Evolutionary conservation across 352 stramenopile species (phyloP), one percentile per base, ranked within the genome.

Genomic region (Thraustochytrium sp.): DNA sequence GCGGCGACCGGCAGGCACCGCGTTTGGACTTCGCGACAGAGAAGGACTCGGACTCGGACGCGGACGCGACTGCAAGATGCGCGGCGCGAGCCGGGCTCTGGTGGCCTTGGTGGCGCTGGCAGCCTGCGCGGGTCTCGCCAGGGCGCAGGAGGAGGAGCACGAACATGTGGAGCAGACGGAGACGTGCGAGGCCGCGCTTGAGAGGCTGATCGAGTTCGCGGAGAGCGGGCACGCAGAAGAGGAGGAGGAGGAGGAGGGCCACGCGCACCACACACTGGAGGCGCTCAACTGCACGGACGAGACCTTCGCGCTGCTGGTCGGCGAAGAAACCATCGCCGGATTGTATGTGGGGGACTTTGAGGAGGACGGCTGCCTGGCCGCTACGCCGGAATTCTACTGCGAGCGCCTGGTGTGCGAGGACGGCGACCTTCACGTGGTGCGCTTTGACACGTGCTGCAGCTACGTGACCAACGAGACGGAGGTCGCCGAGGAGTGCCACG

Each of bases 221-320:
- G 34, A 80, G 11, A 42, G 21, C n/a, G n/a, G n/a, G n/a, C n/a
- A n/a, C n/a, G n/a, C 21, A 34, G 55, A 56, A 13, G 75, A 85
- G 9, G 37, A 82, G 2, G 59, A 84, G n/a, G 75, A 84, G 59
- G 8, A 84, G 16, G 61, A 76, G 75, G 64, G 23, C 61, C 21
- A 80, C 62, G 8, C 74, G 5, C 5, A 75, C 23, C 62, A 75
- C 62, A 26, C 46, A 9, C 40, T 72, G 0, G 59, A 72, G 26
- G 59, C 59, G 11, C 40, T 72, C 34, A 72, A 21, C 11, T 72
- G 59, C 26, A 16, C 26, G 13, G 31, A 72, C 23, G 26, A 5
- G 42, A 72, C 59, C 1, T 72, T 49, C 46, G 13, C 59, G 1
- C 26, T 72, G 16, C 13, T 34, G 36, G 42, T 72, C 40, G 59